Percentiles rank a stretch among this genome's conserved stretches.
These are phyloP conservation scores for Leccinum disarticulatum DNA, from an alignment of 768 basidiomycete genomes.

Conservation along the genomic window DNA sequence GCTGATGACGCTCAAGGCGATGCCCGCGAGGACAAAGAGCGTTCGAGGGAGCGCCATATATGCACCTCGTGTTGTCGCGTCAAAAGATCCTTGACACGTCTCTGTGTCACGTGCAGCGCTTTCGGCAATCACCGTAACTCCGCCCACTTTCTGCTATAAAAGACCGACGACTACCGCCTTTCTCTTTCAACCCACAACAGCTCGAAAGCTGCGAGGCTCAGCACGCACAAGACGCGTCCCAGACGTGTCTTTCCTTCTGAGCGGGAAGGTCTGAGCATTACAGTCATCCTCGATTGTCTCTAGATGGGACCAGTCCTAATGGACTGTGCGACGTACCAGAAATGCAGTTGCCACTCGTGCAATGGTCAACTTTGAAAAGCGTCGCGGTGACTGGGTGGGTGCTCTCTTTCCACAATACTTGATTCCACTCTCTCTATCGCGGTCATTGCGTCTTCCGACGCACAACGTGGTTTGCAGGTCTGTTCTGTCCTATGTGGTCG, in stretches of 20 bases:
- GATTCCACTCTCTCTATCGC: constrained; percentile 23
- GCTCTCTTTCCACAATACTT: not conserved
- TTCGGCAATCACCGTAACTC: constrained; percentile 21
- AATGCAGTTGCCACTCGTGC: constrained; percentile 21
- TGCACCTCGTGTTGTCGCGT: constrained; percentile 6
- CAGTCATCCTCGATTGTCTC: constrained; percentile 33
- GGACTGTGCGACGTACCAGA: constrained; percentile 32
- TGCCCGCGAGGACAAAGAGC: constrained; percentile 18
- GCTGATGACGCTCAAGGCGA: constrained; percentile 15
- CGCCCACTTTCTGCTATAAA: constrained; percentile 15
- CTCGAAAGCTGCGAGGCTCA: constrained; percentile 33
- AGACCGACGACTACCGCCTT: not conserved
- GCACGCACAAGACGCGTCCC: constrained; percentile 24
- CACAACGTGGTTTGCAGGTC: constrained; percentile 6
- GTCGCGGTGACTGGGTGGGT: constrained; percentile 30
- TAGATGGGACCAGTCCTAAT: constrained; percentile 27
- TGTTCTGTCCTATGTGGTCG: accelerated
- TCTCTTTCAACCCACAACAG: constrained; percentile 17
- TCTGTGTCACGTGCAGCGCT: constrained; percentile 17
- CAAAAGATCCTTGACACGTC: constrained; percentile 10
- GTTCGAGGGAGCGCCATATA: constrained; percentile 12
- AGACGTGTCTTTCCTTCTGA: constrained; percentile 26
- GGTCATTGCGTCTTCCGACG: constrained; percentile 14
- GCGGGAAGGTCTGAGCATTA: constrained; percentile 36
- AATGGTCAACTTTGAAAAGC: constrained; percentile 27